Evolutionary conservation across 306 rosid genomes (phyloP), one percentile per base, ranked within the genome.

Genomic region (Vachellia pachyceras): DNA sequence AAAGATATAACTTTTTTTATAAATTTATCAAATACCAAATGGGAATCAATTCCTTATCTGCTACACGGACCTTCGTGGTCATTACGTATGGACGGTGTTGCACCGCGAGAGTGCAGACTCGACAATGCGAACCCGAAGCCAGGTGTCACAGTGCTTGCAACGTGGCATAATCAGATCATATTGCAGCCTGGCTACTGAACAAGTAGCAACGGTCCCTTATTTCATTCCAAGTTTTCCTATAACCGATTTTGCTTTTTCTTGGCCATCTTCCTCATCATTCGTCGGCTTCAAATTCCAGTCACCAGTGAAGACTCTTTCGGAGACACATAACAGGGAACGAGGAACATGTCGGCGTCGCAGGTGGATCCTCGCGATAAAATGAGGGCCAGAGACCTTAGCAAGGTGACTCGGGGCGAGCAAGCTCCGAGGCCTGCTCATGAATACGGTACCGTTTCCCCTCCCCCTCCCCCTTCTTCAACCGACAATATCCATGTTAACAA

Each of bases 361-460:
- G 10, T 90, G 35, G 92, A 90, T 81, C 90, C 90, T 1, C 94
- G 77, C 22, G 72, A 84, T 86, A 82, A 80, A 80, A 90, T 86
- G 92, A 85, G 92, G 11, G 80, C 88, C 3, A 87, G 90, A 83
- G 89, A 87, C 46, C 69, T 85, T 44, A 87, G 49, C 78, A 80
- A 72, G 60, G 89, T 89, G 84, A 89, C 88, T 0, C 61, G 88
- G 0, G 92, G 91, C 5, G 87, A 84, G 58, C 91, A 86, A 81
- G 90, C 92, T 64, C 91, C 87, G 0, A 71, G 89, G 20, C 93
- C 89, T 20, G n/a, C 84, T 45, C 93, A 90, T 60, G 87, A 90
- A 69, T 86, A 57, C 57, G 88, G 89, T 79, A 83, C 85, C 78
- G 82, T 90, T 85, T 87, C 89, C 0, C 75, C 77, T 11, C 73